Base-by-base conservation (phyloP, 371 early-diverging fungal genomes). In the Capillidium rhysosporum region DNA sequence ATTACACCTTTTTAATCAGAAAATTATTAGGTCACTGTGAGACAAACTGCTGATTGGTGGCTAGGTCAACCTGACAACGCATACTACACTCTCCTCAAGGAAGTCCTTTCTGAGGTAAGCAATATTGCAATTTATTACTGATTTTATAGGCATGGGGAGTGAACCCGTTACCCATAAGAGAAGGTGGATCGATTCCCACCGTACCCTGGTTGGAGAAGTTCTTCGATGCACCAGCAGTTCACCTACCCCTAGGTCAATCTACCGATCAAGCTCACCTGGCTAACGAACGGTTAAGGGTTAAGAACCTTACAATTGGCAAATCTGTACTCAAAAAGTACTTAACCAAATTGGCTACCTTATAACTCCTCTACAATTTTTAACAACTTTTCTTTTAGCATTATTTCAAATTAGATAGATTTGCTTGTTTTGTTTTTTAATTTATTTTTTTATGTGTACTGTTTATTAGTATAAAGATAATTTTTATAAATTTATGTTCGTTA, bases 101-200 rank as follows among this genome's bases (percentile, higher is more conserved):
- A 66, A 24, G 84, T 80, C 3, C 76, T 87, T 63, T 69, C 73
- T 40, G 57, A 63, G 31, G 62, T 58, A 56, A 40, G 5, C 29
- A 12, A 23, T 12, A 7, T 12, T 7, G 9, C 8, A 20, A 10
- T 14, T 46, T 21, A 10, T 14, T 48, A 3, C 29, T 52, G 5
- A 14, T 40, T 0, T 43, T 43, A 18, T 58, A 76, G 48, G 78
- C 75, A 56, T 80, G 79, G 79, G 71, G 75, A 1, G 61, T 66
- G 20, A 69, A 73, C 39, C 77, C 74, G 14, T 49, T 71, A 25
- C 76, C 62, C 51, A 83, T 87, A 52, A 72, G 87, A 26, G 87
- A 87, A 56, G 87, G 87, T 46, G 87, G 87, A 0, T 85, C 86
- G 1, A 86, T 85, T 46, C 82, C 85, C 0, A 84, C 86, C 1